Evolutionary conservation across 2,329 filamentous ascomycete genomes (phyloP).

Genomic region (Pleomassaria siparia): DNA sequence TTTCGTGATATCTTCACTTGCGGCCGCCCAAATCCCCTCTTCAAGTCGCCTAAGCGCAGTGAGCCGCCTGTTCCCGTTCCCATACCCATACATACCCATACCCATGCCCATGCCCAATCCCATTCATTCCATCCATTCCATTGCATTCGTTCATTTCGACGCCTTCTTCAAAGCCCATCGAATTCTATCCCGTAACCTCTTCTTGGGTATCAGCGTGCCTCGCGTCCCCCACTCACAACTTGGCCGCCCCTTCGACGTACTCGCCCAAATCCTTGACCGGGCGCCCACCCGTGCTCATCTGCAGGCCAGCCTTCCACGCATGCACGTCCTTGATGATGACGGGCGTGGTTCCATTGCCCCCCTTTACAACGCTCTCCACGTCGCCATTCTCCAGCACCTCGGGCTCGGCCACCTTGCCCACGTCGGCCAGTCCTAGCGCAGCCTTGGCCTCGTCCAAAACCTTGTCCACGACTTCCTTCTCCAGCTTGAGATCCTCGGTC

Average conservation of each 20-base stretch:
- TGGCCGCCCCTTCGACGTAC: constrained; percentile 83
- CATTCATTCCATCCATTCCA: too few relatives aligned
- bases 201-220: neutral
- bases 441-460: constrained; percentile 54
- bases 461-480: constrained; percentile 51
- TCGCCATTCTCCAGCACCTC: constrained; percentile 49
- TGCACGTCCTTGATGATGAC: constrained; percentile 75
- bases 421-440: constrained; percentile 45
- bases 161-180: too few relatives aligned
- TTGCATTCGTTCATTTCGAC: too few relatives aligned
- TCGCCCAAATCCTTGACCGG: constrained; percentile 75
- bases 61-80: too few relatives aligned
- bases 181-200: too few relatives aligned
- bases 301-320: constrained; percentile 75
- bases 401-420: constrained; percentile 17
- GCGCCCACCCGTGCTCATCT: constrained; percentile 70
- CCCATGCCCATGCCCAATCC: too few relatives aligned
- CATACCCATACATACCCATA: too few relatives aligned
- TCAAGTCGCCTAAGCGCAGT: too few relatives aligned
- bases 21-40: too few relatives aligned
- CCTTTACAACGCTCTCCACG: constrained; percentile 38
- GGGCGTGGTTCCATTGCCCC: constrained; percentile 41
- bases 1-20: too few relatives aligned
- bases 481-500: constrained; percentile 46
- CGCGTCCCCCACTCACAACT: constrained; percentile 59